These are phyloP conservation scores for Euphorbia schlechtendalii DNA, from an alignment of 441 rosid species.

Conservation along the genomic window DNA sequence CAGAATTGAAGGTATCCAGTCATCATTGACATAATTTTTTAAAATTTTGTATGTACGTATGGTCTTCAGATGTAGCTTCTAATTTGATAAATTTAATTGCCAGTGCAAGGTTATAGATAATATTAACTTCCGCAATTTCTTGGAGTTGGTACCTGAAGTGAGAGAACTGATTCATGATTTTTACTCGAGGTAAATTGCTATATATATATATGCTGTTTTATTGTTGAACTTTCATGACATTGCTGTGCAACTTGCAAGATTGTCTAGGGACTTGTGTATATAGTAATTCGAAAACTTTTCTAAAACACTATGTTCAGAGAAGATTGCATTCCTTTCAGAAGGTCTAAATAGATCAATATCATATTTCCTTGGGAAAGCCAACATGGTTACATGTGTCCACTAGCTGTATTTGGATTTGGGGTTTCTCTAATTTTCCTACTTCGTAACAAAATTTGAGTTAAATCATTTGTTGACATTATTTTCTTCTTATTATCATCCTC, in stretches of 20 bases:
- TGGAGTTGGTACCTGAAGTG: conserved; percentile 97
- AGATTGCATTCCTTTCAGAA: background rate
- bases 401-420: too few species aligned
- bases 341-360: too few species aligned
- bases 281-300: background rate
- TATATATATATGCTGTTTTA: background rate
- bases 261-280: background rate
- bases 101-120: conserved; percentile 94
- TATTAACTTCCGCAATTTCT: conserved; percentile 75
- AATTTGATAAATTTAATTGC: conserved; percentile 26
- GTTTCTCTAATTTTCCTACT: too few species aligned
- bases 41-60: background rate
- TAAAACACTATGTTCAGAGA: background rate
- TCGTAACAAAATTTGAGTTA: too few species aligned
- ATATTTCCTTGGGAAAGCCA: too few species aligned
- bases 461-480: too few species aligned
- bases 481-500: too few species aligned
- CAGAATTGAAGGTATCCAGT: conserved; percentile 71
- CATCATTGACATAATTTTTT: background rate
- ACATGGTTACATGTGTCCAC: too few species aligned
- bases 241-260: background rate
- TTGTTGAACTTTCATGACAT: conserved; percentile 1
- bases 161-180: conserved; percentile 95
- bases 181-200: conserved; percentile 65
- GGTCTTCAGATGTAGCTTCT: conserved; percentile 10